These are phyloP conservation scores for Agaricales sp. DNA, from an alignment of 1,284 basidiomycete genomes.

Conservation along the genomic window DNA sequence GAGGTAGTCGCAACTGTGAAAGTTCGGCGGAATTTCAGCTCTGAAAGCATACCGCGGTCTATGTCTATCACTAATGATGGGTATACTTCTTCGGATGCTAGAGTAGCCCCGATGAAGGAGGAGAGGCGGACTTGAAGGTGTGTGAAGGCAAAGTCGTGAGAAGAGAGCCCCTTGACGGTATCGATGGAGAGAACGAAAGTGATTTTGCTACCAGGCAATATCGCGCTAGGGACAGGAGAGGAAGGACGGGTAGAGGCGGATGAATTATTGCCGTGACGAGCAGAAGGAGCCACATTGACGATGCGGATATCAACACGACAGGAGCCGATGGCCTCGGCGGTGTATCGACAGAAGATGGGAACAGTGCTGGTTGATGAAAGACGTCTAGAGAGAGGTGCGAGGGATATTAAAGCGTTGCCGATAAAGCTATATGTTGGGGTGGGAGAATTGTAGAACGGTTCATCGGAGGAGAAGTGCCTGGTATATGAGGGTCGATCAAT, in stretches of 20 bases:
- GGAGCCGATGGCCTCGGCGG: constrained; percentile 87
- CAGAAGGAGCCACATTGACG: constrained; percentile 53
- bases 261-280: constrained; percentile 52
- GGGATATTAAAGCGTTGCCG: constrained; percentile 76
- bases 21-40: constrained; percentile 71
- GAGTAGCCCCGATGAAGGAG: constrained; percentile 64
- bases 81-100: constrained; percentile 74
- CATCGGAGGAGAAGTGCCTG: constrained; percentile 87
- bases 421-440: constrained; percentile 87
- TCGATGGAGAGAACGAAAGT: constrained; percentile 79
- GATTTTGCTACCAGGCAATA: constrained; percentile 68
- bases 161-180: constrained; percentile 77
- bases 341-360: constrained; percentile 88
- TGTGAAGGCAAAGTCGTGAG: constrained; percentile 74
- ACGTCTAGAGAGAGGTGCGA: constrained; percentile 72
- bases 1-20: constrained; percentile 71
- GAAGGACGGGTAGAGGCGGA: constrained; percentile 55
- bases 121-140: constrained; percentile 81
- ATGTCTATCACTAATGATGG: constrained; percentile 69
- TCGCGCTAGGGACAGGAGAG: constrained; percentile 53
- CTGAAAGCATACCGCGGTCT: constrained; percentile 59
- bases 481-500: constrained; percentile 89
- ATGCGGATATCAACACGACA: constrained; percentile 80
- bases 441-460: constrained; percentile 85
- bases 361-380: constrained; percentile 67